Base-by-base conservation (phyloP, 176 grass and related monocot genomes). In the Phyllostachys edulis region DNA sequence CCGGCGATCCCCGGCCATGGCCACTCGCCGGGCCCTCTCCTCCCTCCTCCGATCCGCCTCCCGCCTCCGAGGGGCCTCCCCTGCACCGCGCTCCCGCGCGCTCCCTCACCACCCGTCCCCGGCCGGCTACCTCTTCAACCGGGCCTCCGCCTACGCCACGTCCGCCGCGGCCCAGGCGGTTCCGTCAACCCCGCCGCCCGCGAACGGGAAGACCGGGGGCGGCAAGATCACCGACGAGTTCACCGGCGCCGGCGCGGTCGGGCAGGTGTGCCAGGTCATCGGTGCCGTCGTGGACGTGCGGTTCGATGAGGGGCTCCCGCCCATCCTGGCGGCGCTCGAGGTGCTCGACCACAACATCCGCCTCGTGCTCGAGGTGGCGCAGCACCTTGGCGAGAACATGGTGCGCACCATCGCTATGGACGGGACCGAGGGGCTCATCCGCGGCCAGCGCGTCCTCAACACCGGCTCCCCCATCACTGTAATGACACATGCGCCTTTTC, bases 141-240 rank as follows among this genome's bases (percentile, higher is more conserved):
- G 96, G 26, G 89, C 96, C 41, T 85, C 86, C 80, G 8, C 88
- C 65, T 95, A 91, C 63, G 85, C 96, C 56, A 85, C 96, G 3
- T 77, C 87, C 78, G 82, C 87, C 50, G 87, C 86, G 18, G 89
- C 76, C 26, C 63, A 85, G 68, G 70, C 59, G 21, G 55, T 75
- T 16, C 68, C 84, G 4, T 39, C 85, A 5, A n/a, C 76, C 8
- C 41, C 75, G 56, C 87, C 80, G 5, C 49, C 70, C 44, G 21
- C 92, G 5, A 74, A 64, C 3, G 67, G 60, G 60, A 88, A 85
- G 78, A 68, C 61, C 16, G 50, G 5, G 5, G 86, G 87, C 6
- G 92, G 90, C 10, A 95, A 98, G 86, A 98, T 95, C 85, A 98
- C 96, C 42, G 96, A 98, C 37, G 93, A 98, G 67, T 98, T 98